Evolutionary conservation across 108 stramenopile genomes (phyloP), one percentile per base, ranked within the genome.

Genomic region (Discostella pseudostelligera): DNA sequence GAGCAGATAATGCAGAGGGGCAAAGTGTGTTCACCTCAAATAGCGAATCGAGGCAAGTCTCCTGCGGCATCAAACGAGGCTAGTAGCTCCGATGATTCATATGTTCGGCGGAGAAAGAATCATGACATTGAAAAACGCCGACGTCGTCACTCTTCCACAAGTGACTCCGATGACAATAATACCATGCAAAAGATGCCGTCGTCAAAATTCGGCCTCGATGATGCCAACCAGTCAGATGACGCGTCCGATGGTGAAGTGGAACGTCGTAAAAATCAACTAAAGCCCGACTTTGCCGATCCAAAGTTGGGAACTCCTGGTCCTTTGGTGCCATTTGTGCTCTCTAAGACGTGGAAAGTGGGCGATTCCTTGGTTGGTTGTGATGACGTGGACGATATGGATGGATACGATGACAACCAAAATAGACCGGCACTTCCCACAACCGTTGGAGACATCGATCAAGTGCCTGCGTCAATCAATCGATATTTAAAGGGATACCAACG

Each of bases 381-480:
- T 36, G 67, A 62, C 7, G 45, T 67, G 49, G 61, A 83, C 14
- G 76, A 83, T 1, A 43, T 74, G 22, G 57, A 69, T 14, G 39
- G 70, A 8, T 70, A 62, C 29, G 40, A 63, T 17, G 48, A 69
- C 32, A 19, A 55, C 26, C 14, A 58, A 47, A 55, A 75, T 53
- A 42, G 36, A 8, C 46, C 49, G 11, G 35, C 65, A 2, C 21
- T 45, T 19, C 36, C 42, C 47, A 17, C 62, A 22, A 49, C 78
- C 58, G 60, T 69, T 48, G 66, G 51, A 35, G 65, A 40, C 9
- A 58, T 45, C 8, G 67, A 75, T 56, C 32, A 67, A 51, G 86
- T 95, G 7, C 94, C 94, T 21, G 90, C 88, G 20, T 80, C 89
- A 19, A 84, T 95, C 45, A 87, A 83, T 66, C 81, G 90, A 22